Percentiles rank a stretch among this genome's conserved stretches.
These are phyloP conservation scores for Citrullus mucosospermus DNA, from an alignment of 306 rosid genomes.

Conservation along the genomic window DNA sequence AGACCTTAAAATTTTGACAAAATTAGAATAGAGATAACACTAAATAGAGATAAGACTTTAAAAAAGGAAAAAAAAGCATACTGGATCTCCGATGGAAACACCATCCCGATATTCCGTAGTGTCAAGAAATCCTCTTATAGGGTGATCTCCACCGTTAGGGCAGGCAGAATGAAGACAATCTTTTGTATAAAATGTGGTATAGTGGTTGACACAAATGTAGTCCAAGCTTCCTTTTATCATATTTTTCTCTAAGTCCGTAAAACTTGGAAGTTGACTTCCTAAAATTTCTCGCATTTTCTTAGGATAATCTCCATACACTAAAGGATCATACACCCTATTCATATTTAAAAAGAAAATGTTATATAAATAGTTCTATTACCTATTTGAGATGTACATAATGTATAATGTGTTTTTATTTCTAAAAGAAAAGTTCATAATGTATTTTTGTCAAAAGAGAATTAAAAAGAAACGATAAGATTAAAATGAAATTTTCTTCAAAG, in stretches of 20 bases:
- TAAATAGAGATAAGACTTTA: no score
- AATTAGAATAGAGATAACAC: no score
- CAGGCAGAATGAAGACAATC: slow-evolving; percentile 39
- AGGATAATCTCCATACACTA: slow-evolving; percentile 52
- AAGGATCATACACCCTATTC: slow-evolving; percentile 39
- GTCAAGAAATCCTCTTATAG: slow-evolving; percentile 32
- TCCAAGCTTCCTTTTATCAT: slow-evolving; percentile 41
- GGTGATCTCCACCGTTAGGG: slow-evolving; percentile 15
- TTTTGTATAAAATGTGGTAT: slow-evolving; percentile 33
- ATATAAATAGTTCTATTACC: no score
- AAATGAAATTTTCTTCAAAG: no score
- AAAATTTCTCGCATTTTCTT: slow-evolving; percentile 34
- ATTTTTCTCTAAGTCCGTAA: slow-evolving; percentile 25
- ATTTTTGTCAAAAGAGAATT: no score
- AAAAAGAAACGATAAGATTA: no score
- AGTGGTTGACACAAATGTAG: slow-evolving; percentile 52
- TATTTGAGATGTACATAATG: no score
- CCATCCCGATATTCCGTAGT: slow-evolving; percentile 28
- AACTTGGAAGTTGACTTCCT: slow-evolving; percentile 33
- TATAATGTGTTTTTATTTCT: no score
- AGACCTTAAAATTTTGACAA: background rate
- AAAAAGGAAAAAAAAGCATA: background rate
- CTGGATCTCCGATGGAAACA: slow-evolving; percentile 45
- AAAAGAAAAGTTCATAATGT: no score
- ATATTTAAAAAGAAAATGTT: background rate